A percentile compares a stretch with the other conserved stretches of the same genome.
Conservation (phyloP, 768 basidiomycete species). For the Cystobasidium tubakii region DNA sequence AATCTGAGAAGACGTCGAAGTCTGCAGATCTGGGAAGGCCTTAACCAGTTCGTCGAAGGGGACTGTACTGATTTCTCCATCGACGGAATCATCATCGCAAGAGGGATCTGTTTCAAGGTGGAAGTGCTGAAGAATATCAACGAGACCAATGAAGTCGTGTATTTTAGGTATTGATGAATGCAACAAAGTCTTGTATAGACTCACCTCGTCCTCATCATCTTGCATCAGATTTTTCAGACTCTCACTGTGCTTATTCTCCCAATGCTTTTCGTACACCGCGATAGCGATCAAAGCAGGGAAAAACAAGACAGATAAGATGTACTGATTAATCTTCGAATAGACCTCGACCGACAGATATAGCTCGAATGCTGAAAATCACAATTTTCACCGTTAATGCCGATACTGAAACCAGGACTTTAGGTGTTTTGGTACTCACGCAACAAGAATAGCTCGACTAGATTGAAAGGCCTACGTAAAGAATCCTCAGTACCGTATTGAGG, state of each 20-base stretch:
- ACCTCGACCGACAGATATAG: constrained; percentile 45
- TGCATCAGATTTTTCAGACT: neutral
- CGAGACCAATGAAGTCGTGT: neutral
- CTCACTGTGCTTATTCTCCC: constrained; percentile 31
- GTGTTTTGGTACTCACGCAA: constrained; percentile 4
- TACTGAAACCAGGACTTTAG: no score
- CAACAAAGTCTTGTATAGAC: neutral
- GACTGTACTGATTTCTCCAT: constrained; percentile 48
- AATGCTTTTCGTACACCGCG: constrained; percentile 51
- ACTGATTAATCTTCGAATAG: constrained; percentile 49
- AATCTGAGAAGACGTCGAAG: constrained; percentile 7
- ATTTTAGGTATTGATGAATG: neutral
- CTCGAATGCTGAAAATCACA: constrained; percentile 47
- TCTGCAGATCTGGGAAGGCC: constrained; percentile 39
- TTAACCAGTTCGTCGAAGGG: constrained; percentile 48
- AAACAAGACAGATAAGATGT: constrained; percentile 50
- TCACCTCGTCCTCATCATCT: constrained; percentile 21
- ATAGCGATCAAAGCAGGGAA: constrained; percentile 47
- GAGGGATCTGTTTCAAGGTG: constrained; percentile 24
- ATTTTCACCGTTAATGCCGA: no score
- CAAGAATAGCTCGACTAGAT: constrained; percentile 40
- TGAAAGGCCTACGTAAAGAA: neutral
- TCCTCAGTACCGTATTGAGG: neutral
- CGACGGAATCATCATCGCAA: constrained; percentile 11
- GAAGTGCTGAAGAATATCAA: constrained; percentile 1